These are phyloP conservation scores for Populus simonii DNA, from an alignment of 345 rosid genomes.

Conservation along the genomic window DNA sequence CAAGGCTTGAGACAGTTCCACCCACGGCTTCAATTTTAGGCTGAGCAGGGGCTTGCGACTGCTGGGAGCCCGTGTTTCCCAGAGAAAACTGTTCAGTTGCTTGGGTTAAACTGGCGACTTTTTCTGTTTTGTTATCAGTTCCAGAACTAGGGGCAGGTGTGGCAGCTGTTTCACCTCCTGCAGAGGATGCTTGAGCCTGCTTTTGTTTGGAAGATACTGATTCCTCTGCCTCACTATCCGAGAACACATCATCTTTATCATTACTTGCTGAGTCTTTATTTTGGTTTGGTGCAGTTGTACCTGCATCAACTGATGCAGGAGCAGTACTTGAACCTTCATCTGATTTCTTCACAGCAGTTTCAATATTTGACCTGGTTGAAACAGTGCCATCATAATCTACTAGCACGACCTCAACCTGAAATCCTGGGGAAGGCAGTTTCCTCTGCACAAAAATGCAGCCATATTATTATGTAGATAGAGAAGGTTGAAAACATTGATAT, in stretches of 20 bases:
- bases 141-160: conserved; percentile 8
- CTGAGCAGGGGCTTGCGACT: conserved; percentile 14
- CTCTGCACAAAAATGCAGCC: conserved; percentile 40
- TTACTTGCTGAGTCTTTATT: conserved; percentile 36
- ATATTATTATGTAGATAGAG: conserved; percentile 1
- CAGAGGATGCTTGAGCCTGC: conserved; percentile 29
- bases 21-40: conserved; percentile 13
- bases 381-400: conserved; percentile 28
- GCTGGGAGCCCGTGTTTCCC: conserved; percentile 19
- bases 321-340: conserved; percentile 40
- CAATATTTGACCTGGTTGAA: conserved; percentile 30
- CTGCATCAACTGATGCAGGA: conserved; percentile 30
- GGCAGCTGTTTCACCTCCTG: conserved; percentile 14
- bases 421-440: conserved; percentile 88
- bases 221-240: conserved; percentile 75
- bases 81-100: conserved; percentile 50
- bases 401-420: conserved; percentile 67
- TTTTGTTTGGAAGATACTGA: conserved; percentile 34
- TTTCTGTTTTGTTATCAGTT: conserved; percentile 31
- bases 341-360: conserved; percentile 34
- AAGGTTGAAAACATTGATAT: background rate
- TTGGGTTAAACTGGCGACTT: conserved; percentile 37
- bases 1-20: conserved; percentile 25
- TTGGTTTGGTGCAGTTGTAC: conserved; percentile 35
- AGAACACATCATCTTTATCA: conserved; percentile 76